Conservation (phyloP, 2,329 filamentous ascomycete genomes). For the Fusarium sp. region DNA sequence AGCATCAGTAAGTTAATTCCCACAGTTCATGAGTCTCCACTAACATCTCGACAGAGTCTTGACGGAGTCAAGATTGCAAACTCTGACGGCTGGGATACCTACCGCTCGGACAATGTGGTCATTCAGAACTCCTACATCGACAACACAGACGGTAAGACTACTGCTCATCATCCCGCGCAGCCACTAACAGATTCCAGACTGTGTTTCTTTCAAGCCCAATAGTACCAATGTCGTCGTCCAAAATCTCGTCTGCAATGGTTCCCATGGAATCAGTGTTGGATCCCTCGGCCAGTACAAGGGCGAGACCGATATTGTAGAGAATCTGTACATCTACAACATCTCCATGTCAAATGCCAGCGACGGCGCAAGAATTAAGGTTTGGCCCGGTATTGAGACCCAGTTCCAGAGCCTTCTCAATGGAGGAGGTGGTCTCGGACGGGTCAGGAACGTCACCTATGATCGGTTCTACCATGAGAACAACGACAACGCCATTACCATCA, state of each 20-base stretch:
- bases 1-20: slow-evolving; percentile 54
- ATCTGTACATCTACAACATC: slow-evolving; percentile 73
- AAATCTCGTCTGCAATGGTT: slow-evolving; percentile 75
- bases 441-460: slow-evolving; percentile 76
- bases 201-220: slow-evolving; percentile 81
- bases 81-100: slow-evolving; percentile 75
- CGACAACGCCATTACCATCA: slow-evolving; percentile 56
- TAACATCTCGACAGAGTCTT: slow-evolving; percentile 22
- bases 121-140: slow-evolving; percentile 73
- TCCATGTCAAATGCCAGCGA: slow-evolving; percentile 71
- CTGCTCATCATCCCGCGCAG: rapidly evolving
- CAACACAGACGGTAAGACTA: slow-evolving; percentile 39
- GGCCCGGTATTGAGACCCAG: slow-evolving; percentile 63
- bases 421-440: slow-evolving; percentile 64
- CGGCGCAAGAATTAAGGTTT: slow-evolving; percentile 80
- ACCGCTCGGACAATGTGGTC: slow-evolving; percentile 70
- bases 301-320: slow-evolving; percentile 75
- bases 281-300: slow-evolving; percentile 75
- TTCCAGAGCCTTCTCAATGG: slow-evolving; percentile 67
- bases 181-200: slow-evolving; percentile 56
- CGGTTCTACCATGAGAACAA: slow-evolving; percentile 70
- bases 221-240: slow-evolving; percentile 76
- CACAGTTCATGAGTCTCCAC: rapidly evolving
- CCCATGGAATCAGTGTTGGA: slow-evolving; percentile 79
- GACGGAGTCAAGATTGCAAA: slow-evolving; percentile 56